Evolutionary conservation across 2,329 filamentous ascomycete genomes (phyloP), one percentile per base, ranked within the genome.

Genomic region (Fusarium sp.): DNA sequence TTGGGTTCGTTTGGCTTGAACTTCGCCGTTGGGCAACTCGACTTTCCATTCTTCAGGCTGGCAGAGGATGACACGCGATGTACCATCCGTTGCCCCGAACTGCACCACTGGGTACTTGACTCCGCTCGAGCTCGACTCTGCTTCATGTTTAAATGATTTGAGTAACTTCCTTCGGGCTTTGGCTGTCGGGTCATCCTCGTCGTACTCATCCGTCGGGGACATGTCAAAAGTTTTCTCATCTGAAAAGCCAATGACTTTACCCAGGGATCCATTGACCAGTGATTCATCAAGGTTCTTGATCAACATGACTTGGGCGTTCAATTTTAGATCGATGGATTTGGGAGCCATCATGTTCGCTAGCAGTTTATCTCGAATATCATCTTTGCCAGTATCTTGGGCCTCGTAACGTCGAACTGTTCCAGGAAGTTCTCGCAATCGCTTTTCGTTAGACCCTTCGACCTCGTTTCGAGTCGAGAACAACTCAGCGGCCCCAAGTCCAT

Each of bases 281-380:
- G 89, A 90, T 41, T 97, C 93, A 76, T 99, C 96, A 81, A 98
- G 91, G 74, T 99, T 99, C 80, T 99, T 99, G 84, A 99, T 98
- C n/a, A 99, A 84, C 96, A 99, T 99, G 45, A 99, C 97, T 77
- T 99, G 97, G 0, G 96, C 93, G 12, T 94, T 93, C 67, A 96
- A 91, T 79, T 98, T 98, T 30, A 99, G 82, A 34, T 92, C 89
- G 21, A 99, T 88, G 0, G 81, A 77, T 73, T 91, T 91, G 0
- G 96, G 94, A 0, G 96, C 94, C 92, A 99, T 98, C 88, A 97
- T 97, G 76, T 95, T 97, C 8, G 87, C 80, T 8, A 99, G 84
- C 1, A 98, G 80, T 76, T 90, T 94, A 46, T 97, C 93, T 31
- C 93, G 90, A 39, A 91, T 80, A 1, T 84, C 81, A 19, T 85